These are phyloP conservation scores for Penicillium fimorum DNA, from an alignment of 495 filamentous ascomycete genomes.

Conservation along the genomic window DNA sequence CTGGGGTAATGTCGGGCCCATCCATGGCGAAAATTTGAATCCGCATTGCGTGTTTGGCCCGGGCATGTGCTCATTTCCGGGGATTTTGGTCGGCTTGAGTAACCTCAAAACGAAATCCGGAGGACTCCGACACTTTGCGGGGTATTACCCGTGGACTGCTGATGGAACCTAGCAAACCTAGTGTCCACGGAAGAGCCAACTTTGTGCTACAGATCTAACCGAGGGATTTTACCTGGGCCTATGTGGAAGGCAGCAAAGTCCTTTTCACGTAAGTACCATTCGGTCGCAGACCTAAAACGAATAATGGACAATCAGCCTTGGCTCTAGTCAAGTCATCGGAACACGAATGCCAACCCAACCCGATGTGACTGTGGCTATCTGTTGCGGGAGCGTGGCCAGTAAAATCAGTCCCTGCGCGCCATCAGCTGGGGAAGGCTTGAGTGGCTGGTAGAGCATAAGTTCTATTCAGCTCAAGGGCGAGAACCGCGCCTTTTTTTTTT, in stretches of 20 bases:
- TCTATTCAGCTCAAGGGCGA: constrained; percentile 5
- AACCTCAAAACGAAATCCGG: background rate
- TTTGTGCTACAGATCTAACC: background rate
- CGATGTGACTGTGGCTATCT: constrained; percentile 30
- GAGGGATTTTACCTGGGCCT: background rate
- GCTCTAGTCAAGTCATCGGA: constrained; percentile 6
- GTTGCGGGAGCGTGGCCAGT: constrained; percentile 21
- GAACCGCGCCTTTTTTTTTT: constrained; percentile 2
- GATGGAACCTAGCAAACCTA: background rate
- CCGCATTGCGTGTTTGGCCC: background rate
- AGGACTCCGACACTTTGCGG: background rate
- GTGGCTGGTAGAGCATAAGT: constrained; percentile 14
- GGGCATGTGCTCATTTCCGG: background rate
- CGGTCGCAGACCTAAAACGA: background rate
- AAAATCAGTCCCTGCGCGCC: constrained; percentile 15
- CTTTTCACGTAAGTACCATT: background rate
- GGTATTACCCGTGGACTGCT: background rate
- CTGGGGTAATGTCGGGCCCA: background rate
- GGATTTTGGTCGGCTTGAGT: background rate
- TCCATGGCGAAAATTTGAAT: background rate
- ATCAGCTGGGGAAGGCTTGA: constrained; percentile 11
- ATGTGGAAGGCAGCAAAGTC: background rate
- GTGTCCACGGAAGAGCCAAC: background rate
- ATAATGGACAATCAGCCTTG: background rate
- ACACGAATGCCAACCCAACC: constrained; percentile 14